Base-by-base conservation (phyloP, 257 asterid genomes). In the Penstemon eatonii region DNA sequence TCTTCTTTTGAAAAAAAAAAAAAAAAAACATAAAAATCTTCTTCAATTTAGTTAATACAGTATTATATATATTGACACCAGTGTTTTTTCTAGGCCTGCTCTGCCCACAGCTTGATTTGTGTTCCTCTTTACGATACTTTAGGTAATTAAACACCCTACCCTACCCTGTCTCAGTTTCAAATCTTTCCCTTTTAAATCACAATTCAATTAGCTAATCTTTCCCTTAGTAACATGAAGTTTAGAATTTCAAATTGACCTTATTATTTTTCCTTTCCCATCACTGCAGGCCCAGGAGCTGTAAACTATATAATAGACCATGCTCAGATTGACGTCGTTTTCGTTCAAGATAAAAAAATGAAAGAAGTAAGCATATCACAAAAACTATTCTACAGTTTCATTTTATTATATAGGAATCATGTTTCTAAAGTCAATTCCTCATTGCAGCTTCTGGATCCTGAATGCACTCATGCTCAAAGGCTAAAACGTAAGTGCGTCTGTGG, bases 91-190 rank as follows among this genome's bases (percentile, higher is more conserved):
- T 73, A 93, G 99, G 97, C 99, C 36, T 93, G 99, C 85, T 63
- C 60, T 49, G 95, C 95, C 7, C 85, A 90, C 71, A 85, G 86
- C 80, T 78, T 93, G 53, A 84, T 93, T 51, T 93, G 97, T 68
- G 99, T 90, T 25, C 99, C 97, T 56, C 91, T 93, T 15, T 93
- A 93, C 60, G 99, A 93, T 72, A 90, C 99, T 19, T 93, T 93
- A 33, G 99, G 99, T 92, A 25, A 25, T 25, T 25, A 84, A 74
- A 54, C 60, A 68, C 78, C 40, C 49, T 36, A 57, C 41, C 67
- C 33, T 25, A 1, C 33, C 33, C 33, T 25, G 33, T 25, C 33
- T 25, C 33, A 25, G 33, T 25, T 25, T 25, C 33, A 25, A 1
- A 25, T 25, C 33, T 25, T 25, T 25, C 33, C 33, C 33, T 25